A percentile compares a stretch with the other conserved stretches of the same genome.
Conservation (phyloP, 495 filamentous ascomycete genomes). For the Lophiotrema nucula region DNA sequence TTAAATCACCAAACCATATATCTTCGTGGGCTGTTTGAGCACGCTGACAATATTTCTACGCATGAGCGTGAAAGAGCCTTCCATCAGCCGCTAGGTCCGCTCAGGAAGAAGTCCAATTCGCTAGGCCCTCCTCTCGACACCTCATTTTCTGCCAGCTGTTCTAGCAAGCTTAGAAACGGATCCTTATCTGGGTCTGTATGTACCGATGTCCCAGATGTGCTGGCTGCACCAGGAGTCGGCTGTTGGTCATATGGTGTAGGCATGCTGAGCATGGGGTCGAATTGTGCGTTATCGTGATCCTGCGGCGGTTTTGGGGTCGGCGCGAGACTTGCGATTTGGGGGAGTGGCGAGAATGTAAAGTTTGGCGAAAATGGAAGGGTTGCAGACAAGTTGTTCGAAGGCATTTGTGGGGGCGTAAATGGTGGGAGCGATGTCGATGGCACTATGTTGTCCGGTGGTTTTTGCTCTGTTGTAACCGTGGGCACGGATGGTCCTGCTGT, state of each 20-base stretch:
- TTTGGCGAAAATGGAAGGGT: conserved; percentile 30
- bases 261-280: conserved; percentile 59
- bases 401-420: conserved; percentile 13
- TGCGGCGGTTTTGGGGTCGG: conserved; percentile 12
- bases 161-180: conserved; percentile 73
- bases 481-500: not conserved
- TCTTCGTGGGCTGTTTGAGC: too few relatives aligned
- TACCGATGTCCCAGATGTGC: conserved; percentile 30
- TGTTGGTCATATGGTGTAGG: conserved; percentile 37
- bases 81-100: not conserved
- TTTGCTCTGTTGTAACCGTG: not conserved
- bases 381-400: conserved; percentile 1
- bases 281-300: conserved; percentile 28
- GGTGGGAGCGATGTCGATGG: conserved; percentile 13
- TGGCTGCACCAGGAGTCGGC: conserved; percentile 39
- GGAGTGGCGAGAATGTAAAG: conserved; percentile 45
- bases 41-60: too few relatives aligned
- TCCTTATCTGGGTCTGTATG: conserved; percentile 60
- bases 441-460: not conserved
- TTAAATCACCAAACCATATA: too few relatives aligned
- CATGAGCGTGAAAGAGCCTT: too few relatives aligned
- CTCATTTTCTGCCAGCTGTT: conserved; percentile 79
- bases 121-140: conserved; percentile 56
- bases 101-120: conserved; percentile 70
- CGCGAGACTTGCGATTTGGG: conserved; percentile 16